phyloP scores from a whole-genome alignment of 2,329 filamentous ascomycete genomes.

The Alternaria angustiovoidea region DNA sequence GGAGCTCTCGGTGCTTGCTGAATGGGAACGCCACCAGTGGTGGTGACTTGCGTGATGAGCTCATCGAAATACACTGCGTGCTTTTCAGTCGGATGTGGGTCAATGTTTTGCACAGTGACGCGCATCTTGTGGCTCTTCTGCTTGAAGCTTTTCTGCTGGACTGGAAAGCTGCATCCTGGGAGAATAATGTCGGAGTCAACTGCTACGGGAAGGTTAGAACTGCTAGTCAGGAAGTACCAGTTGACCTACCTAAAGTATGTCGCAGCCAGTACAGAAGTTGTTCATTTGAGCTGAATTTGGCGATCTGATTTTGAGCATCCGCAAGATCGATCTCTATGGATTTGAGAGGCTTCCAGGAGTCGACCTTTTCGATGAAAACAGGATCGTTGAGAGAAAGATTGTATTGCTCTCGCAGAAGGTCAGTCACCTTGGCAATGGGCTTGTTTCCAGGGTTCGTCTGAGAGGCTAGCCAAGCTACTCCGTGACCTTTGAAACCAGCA shows the following conservation, averaged over 20 bases:
- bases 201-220: conserved; percentile 51
- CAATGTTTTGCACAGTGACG: conserved; percentile 69
- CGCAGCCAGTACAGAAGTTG: conserved; percentile 43
- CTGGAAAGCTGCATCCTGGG: conserved; percentile 74
- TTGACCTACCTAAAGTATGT: conserved; percentile 41
- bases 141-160: conserved; percentile 55
- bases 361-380: conserved; percentile 66
- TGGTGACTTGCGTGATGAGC: conserved; percentile 31
- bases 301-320: conserved; percentile 26
- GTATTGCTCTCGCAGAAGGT: conserved; percentile 75
- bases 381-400: conserved; percentile 67
- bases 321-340: conserved; percentile 37
- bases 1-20: conserved; percentile 11
- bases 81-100: conserved; percentile 40
- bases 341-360: conserved; percentile 40
- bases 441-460: conserved; percentile 53
- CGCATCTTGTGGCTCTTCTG: conserved; percentile 60
- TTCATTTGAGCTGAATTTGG: conserved; percentile 35
- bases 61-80: conserved; percentile 43
- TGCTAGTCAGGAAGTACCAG: neutral
- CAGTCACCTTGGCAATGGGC: conserved; percentile 67
- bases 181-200: conserved; percentile 71
- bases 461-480: conserved; percentile 69
- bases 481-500: conserved; percentile 59
- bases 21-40: conserved; percentile 20